Conservation (phyloP, 2,329 filamentous ascomycete genomes). For the Sordariomycetes sp. region DNA sequence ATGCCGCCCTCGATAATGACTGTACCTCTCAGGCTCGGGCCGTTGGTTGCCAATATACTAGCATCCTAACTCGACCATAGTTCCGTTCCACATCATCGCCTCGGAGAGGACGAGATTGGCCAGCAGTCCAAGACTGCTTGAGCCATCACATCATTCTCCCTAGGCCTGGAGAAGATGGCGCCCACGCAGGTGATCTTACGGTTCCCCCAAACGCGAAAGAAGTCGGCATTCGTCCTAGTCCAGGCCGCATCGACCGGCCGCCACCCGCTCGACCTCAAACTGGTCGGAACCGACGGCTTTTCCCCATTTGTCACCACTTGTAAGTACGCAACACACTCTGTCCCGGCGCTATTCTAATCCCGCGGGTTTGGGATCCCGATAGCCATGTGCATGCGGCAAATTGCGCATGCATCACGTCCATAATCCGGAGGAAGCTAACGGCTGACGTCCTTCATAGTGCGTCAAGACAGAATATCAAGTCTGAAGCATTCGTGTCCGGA, state of each 20-base stretch:
- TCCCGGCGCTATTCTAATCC: neutral
- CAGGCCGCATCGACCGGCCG: slow-evolving; percentile 37
- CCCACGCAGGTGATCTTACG: slow-evolving; percentile 31
- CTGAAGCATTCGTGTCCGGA: slow-evolving; percentile 29
- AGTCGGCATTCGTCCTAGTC: slow-evolving; percentile 43
- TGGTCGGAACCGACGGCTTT: slow-evolving; percentile 56
- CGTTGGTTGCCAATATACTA: neutral
- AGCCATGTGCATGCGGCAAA: slow-evolving; percentile 1
- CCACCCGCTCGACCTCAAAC: slow-evolving; percentile 47
- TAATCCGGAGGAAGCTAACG: slow-evolving; percentile 1
- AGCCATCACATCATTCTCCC: neutral
- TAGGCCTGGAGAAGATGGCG: neutral
- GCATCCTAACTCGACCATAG: neutral
- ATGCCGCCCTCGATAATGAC: neutral
- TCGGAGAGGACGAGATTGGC: neutral
- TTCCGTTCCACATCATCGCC: neutral
- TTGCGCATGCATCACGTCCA: neutral
- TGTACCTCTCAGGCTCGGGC: neutral
- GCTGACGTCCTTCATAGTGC: slow-evolving; percentile 5
- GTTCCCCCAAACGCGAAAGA: slow-evolving; percentile 40
- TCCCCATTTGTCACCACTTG: slow-evolving; percentile 42
- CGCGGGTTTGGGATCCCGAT: neutral
- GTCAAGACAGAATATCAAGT: slow-evolving; percentile 35
- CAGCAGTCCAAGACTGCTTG: neutral
- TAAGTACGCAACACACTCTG: slow-evolving; percentile 25